Conservation (phyloP, 1,284 basidiomycete species). For the Apiotrichum siamense region DNA sequence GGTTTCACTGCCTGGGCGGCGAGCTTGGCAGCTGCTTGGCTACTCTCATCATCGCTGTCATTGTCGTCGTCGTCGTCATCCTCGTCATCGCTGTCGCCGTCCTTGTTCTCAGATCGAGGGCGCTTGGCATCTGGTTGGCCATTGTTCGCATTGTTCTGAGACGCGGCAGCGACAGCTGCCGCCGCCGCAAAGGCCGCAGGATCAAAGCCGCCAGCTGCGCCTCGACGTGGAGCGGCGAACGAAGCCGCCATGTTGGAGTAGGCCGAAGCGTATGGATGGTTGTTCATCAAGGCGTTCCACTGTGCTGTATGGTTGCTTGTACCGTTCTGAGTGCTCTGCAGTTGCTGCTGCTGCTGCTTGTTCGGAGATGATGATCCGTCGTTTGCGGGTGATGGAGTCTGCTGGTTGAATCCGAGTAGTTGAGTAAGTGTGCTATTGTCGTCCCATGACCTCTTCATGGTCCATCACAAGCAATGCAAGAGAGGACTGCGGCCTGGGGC, state of each 20-base stretch:
- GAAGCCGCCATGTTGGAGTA: conserved; percentile 34
- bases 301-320: neutral
- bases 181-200: conserved; percentile 1
- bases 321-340: neutral
- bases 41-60: conserved; percentile 32
- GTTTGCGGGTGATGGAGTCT: neutral
- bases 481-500: no score
- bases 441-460: conserved; percentile 17
- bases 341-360: neutral
- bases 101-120: conserved; percentile 13
- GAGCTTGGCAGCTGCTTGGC: conserved; percentile 24
- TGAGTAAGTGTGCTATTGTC: neutral
- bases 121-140: conserved; percentile 10
- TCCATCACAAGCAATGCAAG: no score
- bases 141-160: neutral
- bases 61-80: conserved; percentile 25
- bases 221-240: conserved; percentile 7
- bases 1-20: conserved; percentile 15
- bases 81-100: conserved; percentile 11
- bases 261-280: conserved; percentile 40
- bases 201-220: neutral
- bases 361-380: neutral
- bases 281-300: conserved; percentile 11
- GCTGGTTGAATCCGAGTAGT: neutral
- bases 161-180: neutral